Percentiles rank a stretch among this genome's conserved stretches.
Conservation (phyloP, 2,329 filamentous ascomycete species). For the Aureobasidium lini region DNA sequence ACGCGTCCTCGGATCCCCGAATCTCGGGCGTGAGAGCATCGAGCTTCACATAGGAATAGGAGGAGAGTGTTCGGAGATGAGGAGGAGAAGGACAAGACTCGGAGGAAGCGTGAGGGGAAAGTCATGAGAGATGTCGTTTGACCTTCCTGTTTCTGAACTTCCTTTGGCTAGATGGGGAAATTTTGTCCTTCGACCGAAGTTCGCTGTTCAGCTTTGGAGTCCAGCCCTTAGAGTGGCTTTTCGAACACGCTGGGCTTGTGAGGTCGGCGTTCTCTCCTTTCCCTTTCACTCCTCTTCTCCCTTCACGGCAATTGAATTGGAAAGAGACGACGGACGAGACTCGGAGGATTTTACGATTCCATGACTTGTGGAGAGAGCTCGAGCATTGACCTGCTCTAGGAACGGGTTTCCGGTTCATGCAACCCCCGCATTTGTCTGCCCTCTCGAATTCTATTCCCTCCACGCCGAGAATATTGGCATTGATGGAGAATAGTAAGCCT, state of each 20-base stretch:
- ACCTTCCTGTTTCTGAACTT: too few species aligned
- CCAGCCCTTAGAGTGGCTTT: too few species aligned
- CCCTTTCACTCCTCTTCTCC: not conserved
- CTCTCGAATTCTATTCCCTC: too few species aligned
- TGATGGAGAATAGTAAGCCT: not conserved
- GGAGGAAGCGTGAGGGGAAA: not conserved
- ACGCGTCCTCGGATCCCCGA: not conserved
- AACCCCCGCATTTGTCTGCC: not conserved
- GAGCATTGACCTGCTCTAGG: not conserved
- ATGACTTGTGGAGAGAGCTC: constrained; percentile 5
- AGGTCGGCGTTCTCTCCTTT: not conserved
- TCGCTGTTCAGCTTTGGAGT: too few species aligned
- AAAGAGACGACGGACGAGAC: not conserved
- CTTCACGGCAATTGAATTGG: not conserved
- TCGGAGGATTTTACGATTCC: not conserved
- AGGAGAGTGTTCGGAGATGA: not conserved
- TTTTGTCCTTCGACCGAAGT: too few species aligned
- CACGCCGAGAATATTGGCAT: not conserved
- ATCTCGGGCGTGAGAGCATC: not conserved
- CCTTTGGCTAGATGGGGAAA: too few species aligned
- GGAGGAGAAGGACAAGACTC: not conserved
- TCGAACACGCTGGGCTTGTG: too few species aligned
- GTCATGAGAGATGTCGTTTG: too few species aligned
- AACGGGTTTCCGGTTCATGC: not conserved
- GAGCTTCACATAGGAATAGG: not conserved